Evolutionary conservation across 1,139 yeast species (phyloP).

Genomic region (Zygosaccharomyces sapae): DNA sequence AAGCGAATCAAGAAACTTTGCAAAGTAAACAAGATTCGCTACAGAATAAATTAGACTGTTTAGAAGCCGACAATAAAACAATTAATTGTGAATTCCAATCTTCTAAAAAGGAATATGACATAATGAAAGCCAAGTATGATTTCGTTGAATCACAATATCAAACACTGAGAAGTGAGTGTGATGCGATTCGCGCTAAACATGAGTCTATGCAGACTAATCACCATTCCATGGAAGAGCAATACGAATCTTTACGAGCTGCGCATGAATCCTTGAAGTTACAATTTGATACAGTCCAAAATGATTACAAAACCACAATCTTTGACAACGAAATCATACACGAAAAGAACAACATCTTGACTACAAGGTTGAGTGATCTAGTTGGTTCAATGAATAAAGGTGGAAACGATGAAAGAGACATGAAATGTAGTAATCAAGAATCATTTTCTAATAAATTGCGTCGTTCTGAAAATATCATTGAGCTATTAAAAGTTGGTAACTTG

Average conservation of each 20-base stretch:
- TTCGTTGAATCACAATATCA: neutral
- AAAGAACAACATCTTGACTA: slow-evolving; percentile 16
- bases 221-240: neutral
- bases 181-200: neutral
- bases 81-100: slow-evolving; percentile 11
- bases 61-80: slow-evolving; percentile 6
- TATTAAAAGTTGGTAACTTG: slow-evolving; percentile 17
- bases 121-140: neutral
- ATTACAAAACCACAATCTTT: slow-evolving; percentile 11
- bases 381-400: slow-evolving; percentile 15
- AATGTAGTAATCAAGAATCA: slow-evolving; percentile 12
- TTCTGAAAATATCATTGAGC: slow-evolving; percentile 13
- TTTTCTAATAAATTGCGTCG: slow-evolving; percentile 11
- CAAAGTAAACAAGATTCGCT: neutral
- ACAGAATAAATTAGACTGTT: neutral
- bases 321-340: slow-evolving; percentile 17
- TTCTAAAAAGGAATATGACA: slow-evolving; percentile 7
- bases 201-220: neutral
- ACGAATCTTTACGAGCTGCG: neutral
- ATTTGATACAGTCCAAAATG: slow-evolving; percentile 2
- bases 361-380: slow-evolving; percentile 15
- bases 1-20: too few species aligned
- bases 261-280: neutral
- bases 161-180: neutral
- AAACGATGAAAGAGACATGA: slow-evolving; percentile 14